Conservation (phyloP, 371 early-diverging fungal genomes). For the Mortierella sp. region DNA sequence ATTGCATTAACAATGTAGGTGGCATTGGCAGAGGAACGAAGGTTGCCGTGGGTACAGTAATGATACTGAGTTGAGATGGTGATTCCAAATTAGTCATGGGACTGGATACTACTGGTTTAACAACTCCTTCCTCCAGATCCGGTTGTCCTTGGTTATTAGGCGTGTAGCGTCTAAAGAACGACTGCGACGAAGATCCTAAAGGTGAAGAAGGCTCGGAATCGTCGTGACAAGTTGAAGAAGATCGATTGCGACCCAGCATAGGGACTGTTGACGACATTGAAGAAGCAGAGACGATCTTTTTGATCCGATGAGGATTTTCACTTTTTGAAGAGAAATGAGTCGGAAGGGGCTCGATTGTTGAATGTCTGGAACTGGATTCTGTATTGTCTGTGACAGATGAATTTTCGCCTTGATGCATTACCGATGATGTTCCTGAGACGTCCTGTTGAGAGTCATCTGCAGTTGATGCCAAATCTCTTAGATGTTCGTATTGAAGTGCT, state of each 20-base stretch:
- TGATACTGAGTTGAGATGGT: not conserved
- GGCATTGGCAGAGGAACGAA: constrained; percentile 50
- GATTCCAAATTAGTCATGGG: not conserved
- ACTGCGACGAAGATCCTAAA: constrained; percentile 17
- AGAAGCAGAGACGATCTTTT: constrained; percentile 50
- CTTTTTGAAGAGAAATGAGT: constrained; percentile 14
- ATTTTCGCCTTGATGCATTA: not conserved
- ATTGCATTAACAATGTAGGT: constrained; percentile 46
- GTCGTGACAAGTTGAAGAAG: constrained; percentile 31
- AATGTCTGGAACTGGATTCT: constrained; percentile 11
- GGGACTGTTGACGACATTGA: constrained; percentile 47
- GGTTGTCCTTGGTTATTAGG: constrained; percentile 17
- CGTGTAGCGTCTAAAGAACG: constrained; percentile 16
- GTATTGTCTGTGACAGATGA: not conserved
- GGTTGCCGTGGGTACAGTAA: not conserved
- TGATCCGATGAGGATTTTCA: constrained; percentile 30
- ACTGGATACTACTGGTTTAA: not conserved
- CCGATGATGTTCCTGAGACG: not conserved
- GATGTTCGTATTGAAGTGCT: constrained; percentile 39
- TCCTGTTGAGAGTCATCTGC: not conserved
- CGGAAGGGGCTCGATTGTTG: constrained; percentile 32
- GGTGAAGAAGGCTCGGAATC: constrained; percentile 53
- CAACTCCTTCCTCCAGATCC: constrained; percentile 24
- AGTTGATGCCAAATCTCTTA: constrained; percentile 25
- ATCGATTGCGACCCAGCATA: constrained; percentile 40